Conservation (phyloP, 768 basidiomycete species). For the Termitomyces sp. region DNA sequence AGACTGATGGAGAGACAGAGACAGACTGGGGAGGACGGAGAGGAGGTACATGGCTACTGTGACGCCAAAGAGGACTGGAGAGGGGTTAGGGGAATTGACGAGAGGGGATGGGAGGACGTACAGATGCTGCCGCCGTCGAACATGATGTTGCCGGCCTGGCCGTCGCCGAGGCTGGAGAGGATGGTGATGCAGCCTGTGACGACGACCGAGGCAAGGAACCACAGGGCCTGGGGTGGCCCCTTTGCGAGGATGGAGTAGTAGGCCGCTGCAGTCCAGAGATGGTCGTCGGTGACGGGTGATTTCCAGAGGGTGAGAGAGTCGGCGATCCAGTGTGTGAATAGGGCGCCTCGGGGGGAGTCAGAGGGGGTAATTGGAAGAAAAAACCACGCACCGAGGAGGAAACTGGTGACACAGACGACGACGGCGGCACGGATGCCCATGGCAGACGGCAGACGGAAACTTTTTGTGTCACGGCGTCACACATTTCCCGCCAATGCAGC, state of each 20-base stretch:
- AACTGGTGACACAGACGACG: constrained; percentile 74
- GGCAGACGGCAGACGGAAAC: constrained; percentile 2
- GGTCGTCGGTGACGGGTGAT: constrained; percentile 78
- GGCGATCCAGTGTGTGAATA: constrained; percentile 92
- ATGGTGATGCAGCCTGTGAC: constrained; percentile 60
- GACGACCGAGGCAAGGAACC: constrained; percentile 52
- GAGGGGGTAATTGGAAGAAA: neutral
- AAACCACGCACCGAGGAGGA: constrained; percentile 60
- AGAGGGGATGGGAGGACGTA: constrained; percentile 31
- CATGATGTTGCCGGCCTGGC: constrained; percentile 81
- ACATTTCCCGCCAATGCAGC: constrained; percentile 11
- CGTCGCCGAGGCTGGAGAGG: constrained; percentile 73
- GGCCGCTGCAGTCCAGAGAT: constrained; percentile 75
- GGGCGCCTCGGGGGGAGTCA: constrained; percentile 37
- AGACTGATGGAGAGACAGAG: constrained; percentile 20
- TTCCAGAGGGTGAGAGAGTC: constrained; percentile 90
- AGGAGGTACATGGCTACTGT: constrained; percentile 69
- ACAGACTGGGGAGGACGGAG: constrained; percentile 77
- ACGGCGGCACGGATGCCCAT: constrained; percentile 74
- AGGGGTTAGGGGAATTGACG: neutral
- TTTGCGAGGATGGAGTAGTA: constrained; percentile 80
- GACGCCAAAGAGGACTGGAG: constrained; percentile 66
- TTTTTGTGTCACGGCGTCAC: constrained; percentile 14
- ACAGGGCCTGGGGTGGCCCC: constrained; percentile 51
- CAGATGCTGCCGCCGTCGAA: constrained; percentile 89